Base-by-base conservation (phyloP, 2,329 filamentous ascomycete species). In the Orbilia blumenaviensis region DNA sequence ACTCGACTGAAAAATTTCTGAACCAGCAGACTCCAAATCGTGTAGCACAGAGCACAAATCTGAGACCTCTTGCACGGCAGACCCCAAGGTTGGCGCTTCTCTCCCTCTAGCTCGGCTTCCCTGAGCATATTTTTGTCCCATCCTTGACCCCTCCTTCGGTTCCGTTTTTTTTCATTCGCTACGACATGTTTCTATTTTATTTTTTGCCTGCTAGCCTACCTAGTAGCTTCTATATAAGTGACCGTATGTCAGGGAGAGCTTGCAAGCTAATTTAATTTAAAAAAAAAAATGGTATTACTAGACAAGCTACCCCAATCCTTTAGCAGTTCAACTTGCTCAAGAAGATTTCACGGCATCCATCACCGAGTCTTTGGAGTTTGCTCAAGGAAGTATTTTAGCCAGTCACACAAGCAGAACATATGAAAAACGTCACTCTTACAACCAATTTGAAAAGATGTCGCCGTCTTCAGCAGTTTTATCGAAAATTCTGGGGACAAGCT, bases 31-130 rank as follows among this genome's bases (percentile, higher is more conserved):
- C 34, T 41, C 54, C 14, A 62, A 68, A 75, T 75, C 63, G 63
- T 56, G 71, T 75, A 54, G 63, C 18, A 75, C 62, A 75, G 71
- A 62, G 58, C 46, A 67, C 71, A 75, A 75, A 75, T 67, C 62
- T 63, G 71, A 75, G 71, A 68, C 71, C 56, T 54, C 46, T 38
- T 34, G 61, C 63, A 75, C 56, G 18, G 62, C 71, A 64, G 63
- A 46, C 44, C 56, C 63, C 63, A 58, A 75, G 71, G 71, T 75
- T 63, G 63, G 71, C 68, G 54, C 56, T 44, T 29, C 21, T 21
- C 34, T 21, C n/a, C n/a, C n/a, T 54, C n/a, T 21, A 56, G 29
- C 32, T 44, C 34, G 46, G 34, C 16, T 32, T 36, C 54, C 46
- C 46, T 66, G 58, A 72, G 58, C 48, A 73, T 73, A 41, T 66